A percentile compares a stretch with the other conserved stretches of the same genome.
Evolutionary conservation across 352 stramenopile genomes (phyloP).

Genomic region (Phytophthora pisi): DNA sequence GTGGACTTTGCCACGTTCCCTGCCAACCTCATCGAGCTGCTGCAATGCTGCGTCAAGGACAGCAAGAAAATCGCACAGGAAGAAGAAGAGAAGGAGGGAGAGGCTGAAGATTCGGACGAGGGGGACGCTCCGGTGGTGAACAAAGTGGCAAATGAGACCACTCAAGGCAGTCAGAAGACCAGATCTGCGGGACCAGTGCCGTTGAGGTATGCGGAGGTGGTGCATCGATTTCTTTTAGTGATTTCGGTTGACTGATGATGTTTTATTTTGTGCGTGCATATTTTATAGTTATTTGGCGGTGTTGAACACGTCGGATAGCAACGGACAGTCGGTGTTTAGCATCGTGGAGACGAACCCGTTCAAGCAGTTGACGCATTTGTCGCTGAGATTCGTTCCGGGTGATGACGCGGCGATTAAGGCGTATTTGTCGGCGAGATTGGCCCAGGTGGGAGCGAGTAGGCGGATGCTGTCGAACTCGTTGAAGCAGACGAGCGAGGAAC

Average conservation of each 20-base stretch:
- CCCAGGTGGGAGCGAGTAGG: slow-evolving; percentile 76
- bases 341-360: slow-evolving; percentile 96
- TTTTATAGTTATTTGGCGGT: slow-evolving; percentile 78
- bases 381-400: slow-evolving; percentile 83
- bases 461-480: slow-evolving; percentile 44
- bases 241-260: not conserved
- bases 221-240: not conserved
- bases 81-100: slow-evolving; percentile 21
- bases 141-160: slow-evolving; percentile 5
- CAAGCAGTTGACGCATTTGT: slow-evolving; percentile 95
- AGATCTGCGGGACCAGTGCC: slow-evolving; percentile 74
- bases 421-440: slow-evolving; percentile 89
- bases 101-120: slow-evolving; percentile 1
- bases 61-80: slow-evolving; percentile 47
- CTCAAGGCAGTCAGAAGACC: slow-evolving; percentile 34
- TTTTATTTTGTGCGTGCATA: not conserved
- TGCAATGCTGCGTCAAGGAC: slow-evolving; percentile 88
- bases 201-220: slow-evolving; percentile 43
- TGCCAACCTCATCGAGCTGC: slow-evolving; percentile 92
- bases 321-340: slow-evolving; percentile 84
- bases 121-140: slow-evolving; percentile 1
- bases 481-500: slow-evolving; percentile 48
- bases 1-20: slow-evolving; percentile 95
- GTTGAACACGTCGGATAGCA: slow-evolving; percentile 69
- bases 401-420: slow-evolving; percentile 91